Conservation (phyloP, 495 filamentous ascomycete species). For the Hamigera avellanea region DNA sequence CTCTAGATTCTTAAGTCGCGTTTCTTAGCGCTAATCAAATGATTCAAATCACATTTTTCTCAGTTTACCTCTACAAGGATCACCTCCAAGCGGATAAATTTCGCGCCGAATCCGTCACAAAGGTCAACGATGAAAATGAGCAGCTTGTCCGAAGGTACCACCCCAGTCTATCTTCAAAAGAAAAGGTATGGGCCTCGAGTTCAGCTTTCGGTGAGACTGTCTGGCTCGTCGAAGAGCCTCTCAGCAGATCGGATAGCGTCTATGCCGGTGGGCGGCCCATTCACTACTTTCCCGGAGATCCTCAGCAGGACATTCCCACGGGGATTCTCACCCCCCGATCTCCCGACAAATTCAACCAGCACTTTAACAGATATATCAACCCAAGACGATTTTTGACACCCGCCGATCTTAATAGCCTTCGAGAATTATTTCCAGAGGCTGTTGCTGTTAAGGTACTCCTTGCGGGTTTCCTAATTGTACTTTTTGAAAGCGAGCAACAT, state of each 20-base stretch:
- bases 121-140: slow-evolving; percentile 2
- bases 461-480: slow-evolving; percentile 2
- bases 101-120: neutral
- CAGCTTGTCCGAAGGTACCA: slow-evolving; percentile 3
- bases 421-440: slow-evolving; percentile 4
- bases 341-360: neutral
- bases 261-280: slow-evolving; percentile 4
- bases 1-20: neutral
- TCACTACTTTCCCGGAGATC: slow-evolving; percentile 2
- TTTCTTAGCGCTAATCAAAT: neutral
- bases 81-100: neutral
- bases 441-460: slow-evolving; percentile 2
- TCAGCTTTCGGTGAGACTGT: slow-evolving; percentile 2
- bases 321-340: slow-evolving; percentile 1
- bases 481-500: neutral
- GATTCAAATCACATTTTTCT: neutral
- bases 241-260: neutral
- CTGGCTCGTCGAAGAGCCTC: slow-evolving; percentile 1
- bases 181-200: slow-evolving; percentile 3
- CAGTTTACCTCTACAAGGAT: no score
- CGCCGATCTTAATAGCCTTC: slow-evolving; percentile 2
- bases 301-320: neutral
- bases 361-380: slow-evolving; percentile 4
- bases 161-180: neutral
- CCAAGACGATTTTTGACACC: slow-evolving; percentile 1